Percentiles rank a stretch among this genome's conserved stretches.
phyloP scores from a whole-genome alignment of 768 basidiomycete genomes.

The Boletus vinaceobasis region DNA sequence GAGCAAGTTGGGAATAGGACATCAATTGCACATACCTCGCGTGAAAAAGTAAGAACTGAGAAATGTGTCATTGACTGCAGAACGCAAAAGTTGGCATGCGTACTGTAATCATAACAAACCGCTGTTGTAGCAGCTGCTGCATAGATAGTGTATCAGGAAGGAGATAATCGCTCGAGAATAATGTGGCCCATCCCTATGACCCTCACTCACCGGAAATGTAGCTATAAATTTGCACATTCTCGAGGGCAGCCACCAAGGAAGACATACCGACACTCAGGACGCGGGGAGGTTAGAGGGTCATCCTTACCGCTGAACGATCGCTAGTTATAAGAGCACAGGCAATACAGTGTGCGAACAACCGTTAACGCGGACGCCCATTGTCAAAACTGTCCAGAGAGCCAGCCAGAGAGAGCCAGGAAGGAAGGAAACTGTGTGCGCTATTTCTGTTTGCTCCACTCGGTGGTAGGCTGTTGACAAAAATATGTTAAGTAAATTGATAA shows the following conservation, averaged over 20 bases:
- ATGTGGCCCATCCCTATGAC: neutral
- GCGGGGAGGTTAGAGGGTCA: neutral
- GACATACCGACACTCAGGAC: neutral
- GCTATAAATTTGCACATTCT: neutral
- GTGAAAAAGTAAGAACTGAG: conserved; percentile 7
- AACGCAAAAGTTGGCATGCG: neutral
- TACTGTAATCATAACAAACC: conserved; percentile 13
- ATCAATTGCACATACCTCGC: conserved; percentile 1
- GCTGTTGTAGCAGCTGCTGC: neutral
- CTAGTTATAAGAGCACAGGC: neutral
- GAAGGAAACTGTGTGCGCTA: neutral
- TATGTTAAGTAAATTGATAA: neutral
- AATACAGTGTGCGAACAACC: neutral
- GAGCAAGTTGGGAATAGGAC: neutral
- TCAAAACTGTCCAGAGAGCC: neutral
- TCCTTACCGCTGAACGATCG: neutral
- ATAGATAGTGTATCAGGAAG: neutral
- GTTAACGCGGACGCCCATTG: neutral
- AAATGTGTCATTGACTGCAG: neutral
- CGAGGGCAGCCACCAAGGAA: neutral
- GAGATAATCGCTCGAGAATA: neutral
- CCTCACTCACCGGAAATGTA: neutral
- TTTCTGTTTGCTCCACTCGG: neutral
- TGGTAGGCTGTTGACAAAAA: neutral
- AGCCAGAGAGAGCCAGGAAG: neutral